Evolutionary conservation across 176 grass and related monocot genomes (phyloP), one percentile per base, ranked within the genome.

Genomic region (Pontederia paniculata): DNA sequence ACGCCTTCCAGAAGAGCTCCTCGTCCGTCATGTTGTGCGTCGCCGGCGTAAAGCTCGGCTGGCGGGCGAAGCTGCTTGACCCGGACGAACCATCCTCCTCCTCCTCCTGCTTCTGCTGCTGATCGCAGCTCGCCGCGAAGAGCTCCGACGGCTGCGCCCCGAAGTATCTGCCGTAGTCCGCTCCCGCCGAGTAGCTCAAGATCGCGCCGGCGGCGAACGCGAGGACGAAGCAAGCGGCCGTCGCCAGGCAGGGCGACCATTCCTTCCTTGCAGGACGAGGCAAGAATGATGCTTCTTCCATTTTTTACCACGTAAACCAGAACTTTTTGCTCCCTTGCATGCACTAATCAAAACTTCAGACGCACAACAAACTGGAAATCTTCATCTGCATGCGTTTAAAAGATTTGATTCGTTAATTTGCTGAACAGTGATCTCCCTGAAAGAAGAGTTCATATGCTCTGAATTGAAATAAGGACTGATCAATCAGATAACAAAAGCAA

Each of bases 1-100:
- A 57, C 23, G 55, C 55, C 22, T 21, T 57, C 55, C 55, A 57
- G 23, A 57, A 57, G 21, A 57, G 55, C 20, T 57, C 23, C 15
- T 57, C 12, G 23, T 57, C 55, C 9, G 12, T 57, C 55, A 57
- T 57, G 21, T 25, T 14, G 28, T 57, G 55, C 23, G 16, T 12
- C 23, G 16, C 14, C 23, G 28, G 23, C 28, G 28, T 37, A 6
- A 37, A 37, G 28, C 28, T 37, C 28, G 28, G 28, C 28, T 37
- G 28, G 28, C 28, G 28, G 28, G 7, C 28, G 28, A 37, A 37
- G 5, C 28, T 37, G 28, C 7, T 28, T 31, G 23, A 23, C 23
- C 8, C 15, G 55, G 55, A 11, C 23, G 21, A 28, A 57, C 13
- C 21, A 57, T 16, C 5, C 48, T 17, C 48, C n/a, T n/a, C 48